Evolutionary conservation across 805 yeast genomes (phyloP).

Genomic region (Cyberlindnera mycetangii): DNA sequence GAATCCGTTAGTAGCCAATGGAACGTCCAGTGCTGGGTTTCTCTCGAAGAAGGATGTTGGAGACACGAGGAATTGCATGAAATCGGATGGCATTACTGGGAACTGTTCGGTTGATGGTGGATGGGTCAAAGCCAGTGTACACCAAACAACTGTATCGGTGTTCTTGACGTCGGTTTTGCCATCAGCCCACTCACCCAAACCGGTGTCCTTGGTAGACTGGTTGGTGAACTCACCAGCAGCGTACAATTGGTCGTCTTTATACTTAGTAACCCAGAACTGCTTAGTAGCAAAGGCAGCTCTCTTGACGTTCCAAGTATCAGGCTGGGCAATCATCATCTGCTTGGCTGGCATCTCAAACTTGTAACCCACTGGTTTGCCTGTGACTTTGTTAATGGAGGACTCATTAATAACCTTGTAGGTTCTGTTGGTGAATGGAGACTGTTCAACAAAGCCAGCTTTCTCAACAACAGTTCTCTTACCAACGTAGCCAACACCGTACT

Average conservation of each 20-base stretch:
- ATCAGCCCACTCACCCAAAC: conserved; percentile 68
- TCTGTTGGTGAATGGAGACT: conserved; percentile 73
- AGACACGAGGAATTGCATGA: conserved; percentile 59
- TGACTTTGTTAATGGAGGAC: conserved; percentile 62
- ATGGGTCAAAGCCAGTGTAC: conserved; percentile 78
- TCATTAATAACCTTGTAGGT: conserved; percentile 74
- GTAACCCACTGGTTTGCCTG: conserved; percentile 73
- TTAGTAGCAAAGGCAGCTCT: conserved; percentile 76
- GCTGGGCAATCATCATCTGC: conserved; percentile 69
- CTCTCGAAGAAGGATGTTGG: conserved; percentile 75
- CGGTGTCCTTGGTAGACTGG: conserved; percentile 70
- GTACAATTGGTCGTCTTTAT: conserved; percentile 64
- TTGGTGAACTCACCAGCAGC: conserved; percentile 88
- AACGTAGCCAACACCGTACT: conserved; percentile 67
- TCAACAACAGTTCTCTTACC: conserved; percentile 63
- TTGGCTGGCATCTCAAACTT: conserved; percentile 71
- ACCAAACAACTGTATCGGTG: conserved; percentile 77
- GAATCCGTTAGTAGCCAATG: conserved; percentile 63
- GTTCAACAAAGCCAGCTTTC: conserved; percentile 68
- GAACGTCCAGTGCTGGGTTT: conserved; percentile 77
- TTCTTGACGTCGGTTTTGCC: conserved; percentile 67
- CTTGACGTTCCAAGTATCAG: conserved; percentile 59
- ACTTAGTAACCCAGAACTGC: conserved; percentile 81
- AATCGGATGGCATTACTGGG: conserved; percentile 89
- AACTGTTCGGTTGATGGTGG: conserved; percentile 82